Conservation (phyloP, 2,329 filamentous ascomycete species). For the Lasiodiplodia gonubiensis region DNA sequence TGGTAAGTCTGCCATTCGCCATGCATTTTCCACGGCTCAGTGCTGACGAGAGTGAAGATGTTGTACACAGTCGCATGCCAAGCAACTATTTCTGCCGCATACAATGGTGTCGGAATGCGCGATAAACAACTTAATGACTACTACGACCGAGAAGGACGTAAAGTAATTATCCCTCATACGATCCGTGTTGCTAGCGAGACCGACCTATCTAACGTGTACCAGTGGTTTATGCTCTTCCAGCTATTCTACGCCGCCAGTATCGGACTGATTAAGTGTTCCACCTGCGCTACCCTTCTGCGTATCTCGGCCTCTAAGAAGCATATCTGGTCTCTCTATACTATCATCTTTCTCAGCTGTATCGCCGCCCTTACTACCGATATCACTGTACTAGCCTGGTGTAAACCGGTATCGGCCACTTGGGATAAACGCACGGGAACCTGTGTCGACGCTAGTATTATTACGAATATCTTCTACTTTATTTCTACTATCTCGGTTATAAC, state of each 20-base stretch:
- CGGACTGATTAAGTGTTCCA: constrained; percentile 9
- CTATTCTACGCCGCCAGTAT: constrained; percentile 5
- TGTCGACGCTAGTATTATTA: constrained; percentile 30
- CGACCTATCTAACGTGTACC: not conserved
- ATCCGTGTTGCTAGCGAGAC: fast-evolving
- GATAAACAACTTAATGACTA: not conserved
- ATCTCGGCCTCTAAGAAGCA: not conserved
- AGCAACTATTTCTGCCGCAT: not conserved
- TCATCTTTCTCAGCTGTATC: not conserved
- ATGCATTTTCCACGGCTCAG: not conserved
- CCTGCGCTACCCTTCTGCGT: constrained; percentile 18
- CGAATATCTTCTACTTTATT: constrained; percentile 43
- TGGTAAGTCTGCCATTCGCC: not conserved
- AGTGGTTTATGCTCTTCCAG: constrained; percentile 1
- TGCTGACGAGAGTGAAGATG: not conserved
- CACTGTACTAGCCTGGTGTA: constrained; percentile 22
- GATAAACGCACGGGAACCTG: constrained; percentile 2
- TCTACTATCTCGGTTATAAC: constrained; percentile 43
- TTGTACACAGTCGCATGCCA: too few species aligned
- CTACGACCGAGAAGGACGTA: not conserved
- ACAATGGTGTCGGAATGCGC: not conserved
- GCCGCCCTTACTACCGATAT: not conserved
- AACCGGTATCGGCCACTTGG: constrained; percentile 28
- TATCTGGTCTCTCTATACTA: not conserved
- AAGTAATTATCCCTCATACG: too few species aligned